These are phyloP conservation scores for Brettanomyces anomalus DNA, from an alignment of 805 yeast species.

Conservation along the genomic window DNA sequence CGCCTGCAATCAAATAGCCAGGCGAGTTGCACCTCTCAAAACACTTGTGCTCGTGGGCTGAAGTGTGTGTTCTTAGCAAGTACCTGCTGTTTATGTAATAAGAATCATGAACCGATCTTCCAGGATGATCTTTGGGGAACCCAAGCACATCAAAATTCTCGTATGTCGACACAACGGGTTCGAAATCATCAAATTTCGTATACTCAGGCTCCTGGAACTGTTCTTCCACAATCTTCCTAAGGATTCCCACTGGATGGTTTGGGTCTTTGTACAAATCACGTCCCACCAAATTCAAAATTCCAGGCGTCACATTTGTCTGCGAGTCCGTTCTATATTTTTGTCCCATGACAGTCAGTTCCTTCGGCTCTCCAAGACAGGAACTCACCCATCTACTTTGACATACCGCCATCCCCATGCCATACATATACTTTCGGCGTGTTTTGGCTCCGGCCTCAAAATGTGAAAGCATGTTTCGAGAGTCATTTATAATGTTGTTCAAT, in stretches of 20 bases:
- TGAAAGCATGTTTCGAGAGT: too few relatives aligned
- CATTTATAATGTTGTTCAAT: too few relatives aligned
- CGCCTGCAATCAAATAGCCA: slow-evolving; percentile 90
- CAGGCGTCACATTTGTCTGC: slow-evolving; percentile 79
- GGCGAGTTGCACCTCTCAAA: slow-evolving; percentile 59
- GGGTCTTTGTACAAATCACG: slow-evolving; percentile 66
- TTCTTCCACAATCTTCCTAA: slow-evolving; percentile 62
- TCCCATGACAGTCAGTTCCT: slow-evolving; percentile 32
- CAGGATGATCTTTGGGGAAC: slow-evolving; percentile 88
- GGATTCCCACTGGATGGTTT: slow-evolving; percentile 84
- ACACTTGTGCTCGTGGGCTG: slow-evolving; percentile 92
- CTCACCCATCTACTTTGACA: too few relatives aligned
- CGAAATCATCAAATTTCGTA: slow-evolving; percentile 70
- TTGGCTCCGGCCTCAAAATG: too few relatives aligned
- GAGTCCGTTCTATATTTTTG: slow-evolving; percentile 52
- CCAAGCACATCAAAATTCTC: slow-evolving; percentile 91
- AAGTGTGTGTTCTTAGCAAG: slow-evolving; percentile 85
- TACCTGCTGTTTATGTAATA: slow-evolving; percentile 73
- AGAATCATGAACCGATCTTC: slow-evolving; percentile 86
- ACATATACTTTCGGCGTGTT: too few relatives aligned
- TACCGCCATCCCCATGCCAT: too few relatives aligned
- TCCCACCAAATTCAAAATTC: slow-evolving; percentile 58
- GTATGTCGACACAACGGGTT: slow-evolving; percentile 71
- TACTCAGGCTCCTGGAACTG: slow-evolving; percentile 60
- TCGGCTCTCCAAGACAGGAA: background rate